phyloP scores from a whole-genome alignment of 768 basidiomycete species.

The Gymnopilus dilepis region DNA sequence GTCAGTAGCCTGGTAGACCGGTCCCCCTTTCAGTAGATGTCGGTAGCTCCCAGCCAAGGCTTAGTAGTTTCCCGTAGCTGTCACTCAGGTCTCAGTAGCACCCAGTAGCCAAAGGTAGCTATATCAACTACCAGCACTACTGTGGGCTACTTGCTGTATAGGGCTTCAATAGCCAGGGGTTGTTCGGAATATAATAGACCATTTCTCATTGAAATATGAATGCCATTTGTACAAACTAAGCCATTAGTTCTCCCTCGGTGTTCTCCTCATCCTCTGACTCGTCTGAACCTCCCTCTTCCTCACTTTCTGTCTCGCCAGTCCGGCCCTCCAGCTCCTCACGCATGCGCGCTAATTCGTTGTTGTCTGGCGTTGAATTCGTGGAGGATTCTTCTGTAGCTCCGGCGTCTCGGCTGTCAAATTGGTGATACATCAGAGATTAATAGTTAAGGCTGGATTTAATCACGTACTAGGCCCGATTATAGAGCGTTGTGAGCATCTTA shows the following conservation, averaged over 20 bases:
- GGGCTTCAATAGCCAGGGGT: too few species aligned
- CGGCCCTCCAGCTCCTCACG: slow-evolving; percentile 12
- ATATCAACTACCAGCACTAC: too few species aligned
- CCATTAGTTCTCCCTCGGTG: too few species aligned
- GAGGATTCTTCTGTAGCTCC: neutral
- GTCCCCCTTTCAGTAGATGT: too few species aligned
- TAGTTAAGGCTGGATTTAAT: neutral
- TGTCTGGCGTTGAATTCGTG: slow-evolving; percentile 1
- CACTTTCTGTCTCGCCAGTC: neutral
- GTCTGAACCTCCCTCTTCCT: slow-evolving; percentile 4
- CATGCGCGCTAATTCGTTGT: neutral
- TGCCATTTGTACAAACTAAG: neutral
- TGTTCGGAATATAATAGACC: neutral
- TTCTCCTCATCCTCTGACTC: neutral
- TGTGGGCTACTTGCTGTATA: too few species aligned
- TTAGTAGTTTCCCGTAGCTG: too few species aligned
- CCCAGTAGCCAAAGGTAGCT: too few species aligned
- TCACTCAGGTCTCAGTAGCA: too few species aligned
- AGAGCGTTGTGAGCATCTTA: neutral
- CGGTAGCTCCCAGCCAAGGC: too few species aligned
- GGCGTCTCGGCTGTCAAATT: neutral
- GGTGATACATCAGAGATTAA: neutral
- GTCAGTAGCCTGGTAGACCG: neutral
- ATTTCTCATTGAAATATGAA: neutral
- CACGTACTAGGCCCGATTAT: slow-evolving; percentile 3